Evolutionary conservation across 768 basidiomycete species (phyloP).

Genomic region (Mycena haematopus): DNA sequence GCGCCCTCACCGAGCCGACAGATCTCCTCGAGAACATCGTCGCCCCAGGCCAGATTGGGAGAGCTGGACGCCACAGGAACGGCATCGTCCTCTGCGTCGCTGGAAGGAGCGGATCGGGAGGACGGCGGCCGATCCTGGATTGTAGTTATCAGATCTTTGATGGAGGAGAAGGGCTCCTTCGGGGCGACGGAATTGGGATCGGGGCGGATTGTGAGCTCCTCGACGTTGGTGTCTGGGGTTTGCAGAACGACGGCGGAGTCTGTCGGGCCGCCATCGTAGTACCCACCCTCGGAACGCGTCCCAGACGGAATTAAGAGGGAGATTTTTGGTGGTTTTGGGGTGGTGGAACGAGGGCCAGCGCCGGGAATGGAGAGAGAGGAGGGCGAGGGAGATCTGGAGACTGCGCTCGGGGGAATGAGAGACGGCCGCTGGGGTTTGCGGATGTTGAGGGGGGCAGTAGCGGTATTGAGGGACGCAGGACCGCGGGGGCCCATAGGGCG

Average conservation of each 20-base stretch:
- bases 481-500: constrained; percentile 46
- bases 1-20: constrained; percentile 90
- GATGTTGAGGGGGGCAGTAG: constrained; percentile 39
- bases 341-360: constrained; percentile 34
- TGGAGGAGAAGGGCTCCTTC: constrained; percentile 15
- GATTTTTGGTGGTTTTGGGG: constrained; percentile 39
- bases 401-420: constrained; percentile 18
- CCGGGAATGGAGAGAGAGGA: constrained; percentile 37
- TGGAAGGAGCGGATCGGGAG: constrained; percentile 26
- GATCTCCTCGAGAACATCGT: constrained; percentile 78
- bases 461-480: constrained; percentile 28
- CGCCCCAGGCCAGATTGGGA: constrained; percentile 59
- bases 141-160: constrained; percentile 45
- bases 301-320: constrained; percentile 37
- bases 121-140: constrained; percentile 41
- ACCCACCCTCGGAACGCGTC: constrained; percentile 33
- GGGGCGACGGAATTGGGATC: constrained; percentile 34
- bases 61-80: constrained; percentile 28
- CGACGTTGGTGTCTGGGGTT: constrained; percentile 36
- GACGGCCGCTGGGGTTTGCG: constrained; percentile 35
- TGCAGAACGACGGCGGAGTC: constrained; percentile 33
- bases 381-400: constrained; percentile 40
- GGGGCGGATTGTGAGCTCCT: constrained; percentile 54
- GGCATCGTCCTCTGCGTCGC: constrained; percentile 32
- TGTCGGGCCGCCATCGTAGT: constrained; percentile 57